These are phyloP conservation scores for Fusarium vanettenii DNA, from an alignment of 2,329 filamentous ascomycete species.

Conservation along the genomic window DNA sequence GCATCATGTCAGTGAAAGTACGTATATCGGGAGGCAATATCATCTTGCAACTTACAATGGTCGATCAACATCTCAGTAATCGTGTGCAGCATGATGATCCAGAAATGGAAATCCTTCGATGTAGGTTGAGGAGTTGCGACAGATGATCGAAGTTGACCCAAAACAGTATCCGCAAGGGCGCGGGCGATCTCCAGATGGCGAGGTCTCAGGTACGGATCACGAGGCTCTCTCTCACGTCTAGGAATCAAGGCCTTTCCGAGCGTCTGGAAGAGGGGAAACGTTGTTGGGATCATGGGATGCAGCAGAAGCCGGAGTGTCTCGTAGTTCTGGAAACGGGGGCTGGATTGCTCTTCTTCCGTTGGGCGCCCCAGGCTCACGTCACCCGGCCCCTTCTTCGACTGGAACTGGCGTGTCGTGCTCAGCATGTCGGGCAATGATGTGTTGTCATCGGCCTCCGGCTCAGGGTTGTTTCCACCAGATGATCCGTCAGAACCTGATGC, in stretches of 20 bases:
- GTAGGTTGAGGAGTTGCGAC: conserved; percentile 59
- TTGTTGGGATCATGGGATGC: conserved; percentile 80
- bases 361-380: conserved; percentile 42
- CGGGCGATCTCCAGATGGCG: conserved; percentile 68
- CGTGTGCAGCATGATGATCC: conserved; percentile 82
- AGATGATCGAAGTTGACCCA: conserved; percentile 71
- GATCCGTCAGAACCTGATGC: conserved; percentile 39
- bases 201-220: conserved; percentile 69
- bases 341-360: conserved; percentile 57
- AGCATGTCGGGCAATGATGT: conserved; percentile 49
- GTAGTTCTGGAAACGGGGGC: conserved; percentile 75
- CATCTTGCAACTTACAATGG: conserved; percentile 54
- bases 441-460: conserved; percentile 44
- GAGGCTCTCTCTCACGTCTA: conserved; percentile 68
- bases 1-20: conserved; percentile 37
- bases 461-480: conserved; percentile 27
- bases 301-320: conserved; percentile 81
- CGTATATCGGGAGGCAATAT: not conserved
- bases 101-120: conserved; percentile 79
- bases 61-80: conserved; percentile 85
- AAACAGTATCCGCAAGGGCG: conserved; percentile 76
- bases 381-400: conserved; percentile 36
- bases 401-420: conserved; percentile 43
- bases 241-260: conserved; percentile 84
- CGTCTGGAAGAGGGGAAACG: conserved; percentile 87